Percentiles rank a stretch among this genome's conserved stretches.
phyloP scores from a whole-genome alignment of 176 grass and related monocot species.

The Triticum monococcum region DNA sequence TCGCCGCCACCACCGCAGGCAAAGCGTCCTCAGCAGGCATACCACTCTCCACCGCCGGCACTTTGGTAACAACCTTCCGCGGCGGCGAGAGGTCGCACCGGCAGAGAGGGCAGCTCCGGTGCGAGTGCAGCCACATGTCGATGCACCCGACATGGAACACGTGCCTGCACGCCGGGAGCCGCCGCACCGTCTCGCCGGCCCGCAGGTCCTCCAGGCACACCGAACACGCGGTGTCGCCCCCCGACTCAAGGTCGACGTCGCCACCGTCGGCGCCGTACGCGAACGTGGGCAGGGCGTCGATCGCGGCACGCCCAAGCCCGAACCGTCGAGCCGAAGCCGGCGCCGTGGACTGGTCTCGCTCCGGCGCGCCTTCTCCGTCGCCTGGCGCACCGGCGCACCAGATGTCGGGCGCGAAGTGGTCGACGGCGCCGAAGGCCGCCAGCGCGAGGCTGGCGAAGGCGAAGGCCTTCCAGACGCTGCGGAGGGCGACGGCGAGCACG shows the following conservation, averaged over 20 bases:
- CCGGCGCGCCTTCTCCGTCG: background rate
- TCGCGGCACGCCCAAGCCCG: background rate
- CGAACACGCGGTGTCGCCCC: background rate
- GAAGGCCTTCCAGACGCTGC: slow-evolving; percentile 18
- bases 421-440: background rate
- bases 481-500: background rate
- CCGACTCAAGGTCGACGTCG: background rate
- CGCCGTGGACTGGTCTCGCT: background rate
- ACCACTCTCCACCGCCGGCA: background rate
- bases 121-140: slow-evolving; percentile 42
- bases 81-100: slow-evolving; percentile 29
- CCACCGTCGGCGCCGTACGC: background rate
- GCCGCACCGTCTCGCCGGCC: slow-evolving; percentile 18
- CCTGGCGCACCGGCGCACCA: background rate
- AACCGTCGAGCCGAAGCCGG: background rate
- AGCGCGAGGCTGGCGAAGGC: background rate
- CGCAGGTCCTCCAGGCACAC: slow-evolving; percentile 37
- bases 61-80: background rate
- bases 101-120: slow-evolving; percentile 30
- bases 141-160: slow-evolving; percentile 37
- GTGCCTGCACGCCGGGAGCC: slow-evolving; percentile 29
- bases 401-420: background rate
- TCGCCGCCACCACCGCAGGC: background rate
- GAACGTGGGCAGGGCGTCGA: slow-evolving; percentile 32
- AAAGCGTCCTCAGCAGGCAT: background rate